These are phyloP conservation scores for Chrysanthemum seticuspe DNA, from an alignment of 129 eudicot species.

Conservation along the genomic window DNA sequence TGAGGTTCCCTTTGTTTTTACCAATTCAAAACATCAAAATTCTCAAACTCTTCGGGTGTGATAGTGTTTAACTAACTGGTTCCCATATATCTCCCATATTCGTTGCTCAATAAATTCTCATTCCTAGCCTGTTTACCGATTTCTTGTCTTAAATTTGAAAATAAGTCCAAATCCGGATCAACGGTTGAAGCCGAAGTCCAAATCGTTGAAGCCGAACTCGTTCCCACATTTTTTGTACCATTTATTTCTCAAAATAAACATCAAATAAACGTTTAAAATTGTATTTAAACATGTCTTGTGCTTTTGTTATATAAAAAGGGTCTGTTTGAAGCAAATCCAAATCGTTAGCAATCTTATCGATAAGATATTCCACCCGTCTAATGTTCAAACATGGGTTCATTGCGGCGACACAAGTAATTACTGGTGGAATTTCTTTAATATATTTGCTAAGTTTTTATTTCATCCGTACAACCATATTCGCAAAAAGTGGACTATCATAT, in stretches of 20 bases:
- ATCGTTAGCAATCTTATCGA: neutral
- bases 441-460: too few relatives aligned
- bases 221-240: too few relatives aligned
- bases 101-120: neutral
- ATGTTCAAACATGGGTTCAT: neutral
- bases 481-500: too few relatives aligned
- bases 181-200: too few relatives aligned
- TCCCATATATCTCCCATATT: neutral
- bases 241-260: too few relatives aligned
- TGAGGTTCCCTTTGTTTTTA: too few relatives aligned
- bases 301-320: too few relatives aligned
- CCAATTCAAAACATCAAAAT: neutral
- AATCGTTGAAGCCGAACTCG: too few relatives aligned
- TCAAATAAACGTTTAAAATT: too few relatives aligned
- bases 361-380: neutral
- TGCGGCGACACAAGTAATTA: neutral
- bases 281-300: too few relatives aligned
- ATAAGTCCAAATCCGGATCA: too few relatives aligned
- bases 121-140: neutral
- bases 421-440: neutral
- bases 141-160: neutral
- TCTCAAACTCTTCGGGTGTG: neutral
- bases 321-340: neutral
- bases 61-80: neutral
- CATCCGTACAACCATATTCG: too few relatives aligned